Percentiles rank a stretch among this genome's conserved stretches.
phyloP scores from a whole-genome alignment of 768 basidiomycete genomes.

The Leccinum imitatum region DNA sequence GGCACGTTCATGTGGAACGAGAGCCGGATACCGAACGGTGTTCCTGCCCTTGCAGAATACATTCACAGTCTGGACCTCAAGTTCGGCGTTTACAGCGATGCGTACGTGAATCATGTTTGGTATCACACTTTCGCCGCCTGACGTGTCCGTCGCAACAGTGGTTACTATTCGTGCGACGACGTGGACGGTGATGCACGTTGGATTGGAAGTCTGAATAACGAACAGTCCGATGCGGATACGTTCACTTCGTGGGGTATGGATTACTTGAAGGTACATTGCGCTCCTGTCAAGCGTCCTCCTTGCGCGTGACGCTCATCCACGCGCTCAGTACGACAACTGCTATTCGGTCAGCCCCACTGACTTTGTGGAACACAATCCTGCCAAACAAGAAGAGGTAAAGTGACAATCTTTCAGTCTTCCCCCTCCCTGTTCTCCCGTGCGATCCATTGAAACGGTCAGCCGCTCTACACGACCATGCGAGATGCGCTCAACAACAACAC shows the following conservation, averaged over 20 bases:
- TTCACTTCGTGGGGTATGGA: constrained; percentile 9
- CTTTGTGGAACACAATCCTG: not conserved
- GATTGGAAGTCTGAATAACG: constrained; percentile 13
- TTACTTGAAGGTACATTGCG: constrained; percentile 14
- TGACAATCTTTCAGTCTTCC: not conserved
- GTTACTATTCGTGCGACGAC: constrained; percentile 10
- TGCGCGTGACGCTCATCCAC: not conserved
- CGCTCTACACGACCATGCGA: constrained; percentile 6
- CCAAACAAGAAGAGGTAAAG: constrained; percentile 3
- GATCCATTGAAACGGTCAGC: not conserved
- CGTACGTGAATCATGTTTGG: constrained; percentile 3
- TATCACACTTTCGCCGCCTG: not conserved
- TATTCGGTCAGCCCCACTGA: constrained; percentile 5
- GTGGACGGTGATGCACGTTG: not conserved
- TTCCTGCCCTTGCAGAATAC: constrained; percentile 12
- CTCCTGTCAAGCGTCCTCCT: too few species aligned
- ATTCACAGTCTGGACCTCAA: constrained; percentile 10
- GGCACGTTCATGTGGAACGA: constrained; percentile 11
- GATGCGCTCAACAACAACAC: constrained; percentile 3
- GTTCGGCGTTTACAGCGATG: constrained; percentile 14
- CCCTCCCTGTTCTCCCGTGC: not conserved
- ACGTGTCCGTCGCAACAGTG: not conserved
- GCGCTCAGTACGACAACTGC: constrained; percentile 16
- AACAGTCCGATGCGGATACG: constrained; percentile 7
- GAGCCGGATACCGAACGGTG: constrained; percentile 11